Evolutionary conservation across 495 filamentous ascomycete species (phyloP).

Genomic region (Tuber umbilicatum): DNA sequence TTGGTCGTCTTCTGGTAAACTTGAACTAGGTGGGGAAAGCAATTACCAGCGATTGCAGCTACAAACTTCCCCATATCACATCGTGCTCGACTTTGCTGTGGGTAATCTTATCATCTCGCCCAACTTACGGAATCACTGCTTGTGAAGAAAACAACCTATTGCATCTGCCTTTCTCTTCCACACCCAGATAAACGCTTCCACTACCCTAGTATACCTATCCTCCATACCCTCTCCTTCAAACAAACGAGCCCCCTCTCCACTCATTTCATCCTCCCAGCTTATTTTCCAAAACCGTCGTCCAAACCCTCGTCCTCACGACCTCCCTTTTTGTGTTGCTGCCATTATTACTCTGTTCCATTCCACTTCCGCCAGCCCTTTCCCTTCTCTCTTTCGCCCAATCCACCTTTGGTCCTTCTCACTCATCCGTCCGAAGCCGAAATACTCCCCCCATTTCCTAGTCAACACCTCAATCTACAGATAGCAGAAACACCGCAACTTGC

Average conservation of each 20-base stretch:
- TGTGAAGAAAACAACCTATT: background rate
- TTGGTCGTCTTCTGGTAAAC: background rate
- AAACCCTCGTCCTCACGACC: background rate
- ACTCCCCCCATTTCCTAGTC: background rate
- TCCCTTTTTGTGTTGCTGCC: background rate
- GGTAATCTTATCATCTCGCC: background rate
- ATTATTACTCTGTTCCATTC: constrained; percentile 1
- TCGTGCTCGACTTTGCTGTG: background rate
- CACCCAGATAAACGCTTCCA: background rate
- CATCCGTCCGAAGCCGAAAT: background rate
- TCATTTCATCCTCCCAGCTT: background rate
- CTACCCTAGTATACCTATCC: background rate
- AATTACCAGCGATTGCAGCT: background rate
- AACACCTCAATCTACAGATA: constrained; percentile 20
- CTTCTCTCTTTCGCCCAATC: background rate
- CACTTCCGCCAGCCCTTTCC: background rate
- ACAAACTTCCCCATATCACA: background rate
- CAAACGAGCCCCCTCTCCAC: background rate
- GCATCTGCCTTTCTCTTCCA: background rate
- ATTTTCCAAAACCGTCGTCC: background rate
- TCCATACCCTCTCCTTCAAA: background rate
- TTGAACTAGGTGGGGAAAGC: background rate
- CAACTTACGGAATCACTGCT: background rate
- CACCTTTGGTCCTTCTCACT: background rate
- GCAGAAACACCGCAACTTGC: constrained; percentile 20